Evolutionary conservation across 805 yeast species (phyloP), one percentile per base, ranked within the genome.

Genomic region (Yarrowia hollandica): DNA sequence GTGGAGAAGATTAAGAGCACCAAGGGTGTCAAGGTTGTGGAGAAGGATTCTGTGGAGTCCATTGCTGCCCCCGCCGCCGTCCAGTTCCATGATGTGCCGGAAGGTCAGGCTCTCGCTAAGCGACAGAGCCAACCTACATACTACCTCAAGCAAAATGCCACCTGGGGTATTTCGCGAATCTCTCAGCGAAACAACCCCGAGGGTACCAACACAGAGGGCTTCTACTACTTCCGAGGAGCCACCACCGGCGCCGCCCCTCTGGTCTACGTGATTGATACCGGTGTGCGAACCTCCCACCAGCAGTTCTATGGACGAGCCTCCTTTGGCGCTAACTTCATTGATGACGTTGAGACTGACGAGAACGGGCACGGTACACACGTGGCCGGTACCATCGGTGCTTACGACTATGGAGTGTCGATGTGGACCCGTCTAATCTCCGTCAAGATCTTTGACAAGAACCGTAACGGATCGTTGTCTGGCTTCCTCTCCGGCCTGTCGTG

Each of bases 351-450:
- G 57, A 89, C 85, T 64, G 96, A 91, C 71, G 94, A 90, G 56
- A 87, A 88, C 68, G 97, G 97, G 57, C 97, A 90, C 74, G 97
- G 97, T 69, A 89, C 96, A 50, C 97, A 90, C 70, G 89, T 96
- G 75, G 96, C 97, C n/a, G 97, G 96, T 74, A 90, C 95, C 31
- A 88, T 77, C 76, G 66, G 60, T 69, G 60, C 44, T 18, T 52
- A 37, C 34, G 58, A 52, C 35, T 52, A 52, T 71, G 86, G 86
- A 61, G 79, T 82, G 42, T 83, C 85, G 62, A 82, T 82, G 72
- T 74, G 75, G 61, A 84, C 81, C 33, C 73, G 78, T 30, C 71
- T 82, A 62, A 84, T 81, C 61, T 83, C 85, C 34, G 81, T 82
- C 62, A 81, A 82, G 69, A 85, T 82, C 15, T 77, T 82, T 66